Conservation (phyloP, 331 rosid species). For the Spiraea crenata region DNA sequence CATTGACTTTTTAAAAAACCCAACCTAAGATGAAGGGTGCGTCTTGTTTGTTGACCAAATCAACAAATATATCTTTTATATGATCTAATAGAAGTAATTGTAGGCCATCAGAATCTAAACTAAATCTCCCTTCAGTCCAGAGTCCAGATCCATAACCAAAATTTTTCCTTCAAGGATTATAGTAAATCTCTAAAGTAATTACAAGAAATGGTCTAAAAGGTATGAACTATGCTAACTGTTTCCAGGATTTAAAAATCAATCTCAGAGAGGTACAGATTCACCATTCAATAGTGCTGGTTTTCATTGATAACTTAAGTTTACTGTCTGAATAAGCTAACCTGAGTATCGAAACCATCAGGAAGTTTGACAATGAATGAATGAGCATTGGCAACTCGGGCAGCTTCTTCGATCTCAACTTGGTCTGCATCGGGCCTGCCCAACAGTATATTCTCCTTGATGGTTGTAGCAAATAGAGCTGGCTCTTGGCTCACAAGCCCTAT, state of each 20-base stretch:
- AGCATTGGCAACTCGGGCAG: constrained; percentile 96
- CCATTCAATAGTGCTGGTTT: not conserved
- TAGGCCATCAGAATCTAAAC: constrained; percentile 20
- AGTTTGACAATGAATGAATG: constrained; percentile 95
- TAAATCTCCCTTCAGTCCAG: constrained; percentile 39
- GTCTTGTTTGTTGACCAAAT: constrained; percentile 53
- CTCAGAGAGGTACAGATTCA: not conserved
- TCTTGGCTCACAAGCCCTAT: constrained; percentile 98
- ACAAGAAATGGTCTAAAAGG: not conserved
- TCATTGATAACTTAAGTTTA: not conserved
- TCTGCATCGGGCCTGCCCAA: constrained; percentile 92
- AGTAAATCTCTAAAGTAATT: not conserved
- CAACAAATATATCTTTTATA: constrained; percentile 18
- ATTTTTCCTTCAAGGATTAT: constrained; percentile 24
- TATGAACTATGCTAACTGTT: not conserved
- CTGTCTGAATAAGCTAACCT: constrained; percentile 50
- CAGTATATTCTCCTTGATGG: constrained; percentile 84
- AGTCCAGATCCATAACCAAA: constrained; percentile 47
- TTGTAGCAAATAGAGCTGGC: constrained; percentile 96
- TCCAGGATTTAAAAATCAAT: not conserved
- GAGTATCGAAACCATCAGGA: constrained; percentile 88
- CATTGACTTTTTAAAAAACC: constrained; percentile 43
- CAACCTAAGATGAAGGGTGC: constrained; percentile 19
- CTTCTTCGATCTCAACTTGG: constrained; percentile 94
- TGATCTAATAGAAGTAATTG: constrained; percentile 13